Evolutionary conservation across 2,329 filamentous ascomycete species (phyloP).

Genomic region (Fusarium sp.): DNA sequence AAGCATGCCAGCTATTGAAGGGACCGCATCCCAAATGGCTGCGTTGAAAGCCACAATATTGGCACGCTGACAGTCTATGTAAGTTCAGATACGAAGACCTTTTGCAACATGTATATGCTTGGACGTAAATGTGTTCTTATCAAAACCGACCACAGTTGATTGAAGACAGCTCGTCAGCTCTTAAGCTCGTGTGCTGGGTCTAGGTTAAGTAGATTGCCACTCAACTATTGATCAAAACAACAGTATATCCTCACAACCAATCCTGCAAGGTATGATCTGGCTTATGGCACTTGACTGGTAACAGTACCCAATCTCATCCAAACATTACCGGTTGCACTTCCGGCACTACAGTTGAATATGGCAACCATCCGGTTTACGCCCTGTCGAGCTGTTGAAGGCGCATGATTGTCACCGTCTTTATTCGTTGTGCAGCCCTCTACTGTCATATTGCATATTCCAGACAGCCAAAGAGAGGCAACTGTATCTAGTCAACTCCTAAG

Average conservation of each 20-base stretch:
- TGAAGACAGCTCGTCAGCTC: background rate
- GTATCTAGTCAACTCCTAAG: background rate
- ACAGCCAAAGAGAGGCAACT: background rate
- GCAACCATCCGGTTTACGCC: background rate
- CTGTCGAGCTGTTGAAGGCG: background rate
- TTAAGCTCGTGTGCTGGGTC: background rate
- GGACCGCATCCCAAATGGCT: background rate
- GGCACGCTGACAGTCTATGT: background rate
- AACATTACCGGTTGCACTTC: background rate
- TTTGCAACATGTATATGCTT: background rate
- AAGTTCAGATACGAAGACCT: background rate
- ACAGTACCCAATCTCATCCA: background rate
- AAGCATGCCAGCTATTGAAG: constrained; percentile 19
- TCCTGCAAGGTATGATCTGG: no score
- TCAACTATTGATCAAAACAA: background rate
- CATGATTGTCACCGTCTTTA: background rate
- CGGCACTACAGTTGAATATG: background rate
- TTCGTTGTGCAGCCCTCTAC: background rate
- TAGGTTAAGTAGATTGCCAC: background rate
- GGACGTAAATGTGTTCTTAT: background rate
- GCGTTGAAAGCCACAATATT: constrained; percentile 25
- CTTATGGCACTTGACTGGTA: background rate
- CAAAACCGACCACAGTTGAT: background rate
- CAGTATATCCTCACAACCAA: background rate
- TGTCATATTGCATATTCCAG: background rate